Conservation (phyloP, 805 yeast genomes). For the Nakazawaea anatomiae region DNA sequence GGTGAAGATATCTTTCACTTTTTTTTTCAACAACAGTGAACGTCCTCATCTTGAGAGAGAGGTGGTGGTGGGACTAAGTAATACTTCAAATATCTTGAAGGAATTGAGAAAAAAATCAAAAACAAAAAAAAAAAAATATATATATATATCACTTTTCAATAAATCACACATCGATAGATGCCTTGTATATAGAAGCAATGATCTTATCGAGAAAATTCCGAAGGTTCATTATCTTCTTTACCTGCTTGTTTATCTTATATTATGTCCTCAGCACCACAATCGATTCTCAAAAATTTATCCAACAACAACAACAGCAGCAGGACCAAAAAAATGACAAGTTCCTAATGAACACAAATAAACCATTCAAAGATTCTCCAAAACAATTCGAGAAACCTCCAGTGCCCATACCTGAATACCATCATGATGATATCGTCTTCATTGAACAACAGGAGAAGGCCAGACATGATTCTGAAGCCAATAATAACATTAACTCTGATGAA, state of each 20-base stretch:
- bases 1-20: too few species aligned
- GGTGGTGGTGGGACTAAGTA: too few species aligned
- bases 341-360: neutral
- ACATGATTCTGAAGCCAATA: too few species aligned
- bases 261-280: neutral
- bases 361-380: neutral
- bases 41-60: too few species aligned
- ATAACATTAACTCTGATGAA: neutral
- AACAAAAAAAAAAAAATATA: neutral
- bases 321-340: neutral
- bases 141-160: neutral
- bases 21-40: too few species aligned
- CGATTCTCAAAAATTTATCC: neutral
- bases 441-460: neutral
- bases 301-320: too few species aligned
- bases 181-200: neutral
- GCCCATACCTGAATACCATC: neutral
- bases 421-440: neutral
- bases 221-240: conserved; percentile 1
- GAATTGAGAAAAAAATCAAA: too few species aligned
- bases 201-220: neutral
- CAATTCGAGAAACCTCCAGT: neutral
- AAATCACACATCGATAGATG: too few species aligned
- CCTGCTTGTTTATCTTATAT: neutral
- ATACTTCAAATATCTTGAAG: too few species aligned